phyloP scores from a whole-genome alignment of 768 basidiomycete species.

The Serpula lacrymans region DNA sequence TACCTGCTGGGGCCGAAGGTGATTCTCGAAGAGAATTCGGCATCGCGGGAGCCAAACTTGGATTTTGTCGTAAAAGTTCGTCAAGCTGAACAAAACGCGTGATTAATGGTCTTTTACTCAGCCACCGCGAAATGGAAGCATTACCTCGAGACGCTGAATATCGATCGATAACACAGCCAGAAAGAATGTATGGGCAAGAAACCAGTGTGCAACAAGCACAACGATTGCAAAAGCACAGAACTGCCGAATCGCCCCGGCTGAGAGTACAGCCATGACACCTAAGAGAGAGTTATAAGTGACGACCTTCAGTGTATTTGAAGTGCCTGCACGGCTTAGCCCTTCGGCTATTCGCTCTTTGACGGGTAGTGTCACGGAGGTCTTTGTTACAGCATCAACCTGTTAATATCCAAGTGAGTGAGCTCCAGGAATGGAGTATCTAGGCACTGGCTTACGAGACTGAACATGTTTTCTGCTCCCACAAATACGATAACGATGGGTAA shows the following conservation, averaged over 20 bases:
- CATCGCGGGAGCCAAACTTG: slow-evolving; percentile 47
- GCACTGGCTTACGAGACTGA: slow-evolving; percentile 75
- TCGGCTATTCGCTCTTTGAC: slow-evolving; percentile 91
- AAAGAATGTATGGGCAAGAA: slow-evolving; percentile 94
- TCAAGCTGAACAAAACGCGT: slow-evolving; percentile 52
- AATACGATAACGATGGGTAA: slow-evolving; percentile 94
- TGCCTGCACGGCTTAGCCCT: slow-evolving; percentile 86
- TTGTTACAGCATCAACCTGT: slow-evolving; percentile 81
- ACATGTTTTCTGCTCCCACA: slow-evolving; percentile 97
- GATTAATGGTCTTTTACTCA: slow-evolving; percentile 3
- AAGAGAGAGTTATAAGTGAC: slow-evolving; percentile 82
- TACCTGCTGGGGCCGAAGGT: slow-evolving; percentile 12
- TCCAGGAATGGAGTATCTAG: slow-evolving; percentile 3
- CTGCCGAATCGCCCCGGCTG: slow-evolving; percentile 80
- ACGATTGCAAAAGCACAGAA: slow-evolving; percentile 94
- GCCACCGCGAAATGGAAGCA: slow-evolving; percentile 16
- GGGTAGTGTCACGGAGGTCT: slow-evolving; percentile 80
- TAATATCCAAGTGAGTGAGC: slow-evolving; percentile 19
- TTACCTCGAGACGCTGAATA: slow-evolving; percentile 84
- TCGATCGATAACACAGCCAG: slow-evolving; percentile 94
- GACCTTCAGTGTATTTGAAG: slow-evolving; percentile 90
- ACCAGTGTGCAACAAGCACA: slow-evolving; percentile 95
- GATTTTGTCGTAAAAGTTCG: slow-evolving; percentile 77
- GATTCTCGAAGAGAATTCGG: slow-evolving; percentile 22
- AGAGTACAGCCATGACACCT: slow-evolving; percentile 69